Evolutionary conservation across 495 filamentous ascomycete genomes (phyloP), one percentile per base, ranked within the genome.

Genomic region (Trichoderma gamsii): DNA sequence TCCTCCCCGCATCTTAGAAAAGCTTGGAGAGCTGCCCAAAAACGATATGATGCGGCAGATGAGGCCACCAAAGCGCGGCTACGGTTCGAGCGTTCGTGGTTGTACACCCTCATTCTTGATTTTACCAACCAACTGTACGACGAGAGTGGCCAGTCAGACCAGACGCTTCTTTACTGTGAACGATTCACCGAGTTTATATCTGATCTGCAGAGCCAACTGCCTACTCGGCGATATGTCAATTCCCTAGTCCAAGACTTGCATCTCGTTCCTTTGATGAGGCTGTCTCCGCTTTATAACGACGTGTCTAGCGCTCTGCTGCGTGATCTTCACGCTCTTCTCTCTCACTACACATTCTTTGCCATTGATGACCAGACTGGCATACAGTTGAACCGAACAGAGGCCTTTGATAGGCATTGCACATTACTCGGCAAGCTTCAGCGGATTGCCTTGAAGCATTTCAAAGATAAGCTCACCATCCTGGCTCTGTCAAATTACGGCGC

Each of bases 221-320:
- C 95, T 21, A 99, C 95, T 5, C 85, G 95, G 72, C 86, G 96
- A 77, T 97, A 97, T 72, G 91, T 96, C 73, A 98, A 97, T 76
- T 88, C 91, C 2, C 82, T 99, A 27, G 76, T 97, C n/a, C 88
- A 91, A 73, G 96, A 99, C 76, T 80, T 98, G 41, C 92, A 98
- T 71, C 75, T 97, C n/a, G 77, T 97, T 29, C 82, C 95, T 9
- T 85, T 90, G n/a, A 87, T 97, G 69, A 86, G 82, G 67, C 81
- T 97, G 35, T 97, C 93, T 0, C 89, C 89, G 18, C 73, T 94
- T 64, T 97, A 90, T 72, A 88, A 87, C 64, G 84, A 86, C 64
- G 86, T 89, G 52, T 86, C 87, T 11, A 92, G 92, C 75, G 86
- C 85, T 9, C 82, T 98, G 18, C 81, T 98, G 66, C 87, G 93